Conservation (phyloP, 139 green algal species). For the Micractinium conductrix region DNA sequence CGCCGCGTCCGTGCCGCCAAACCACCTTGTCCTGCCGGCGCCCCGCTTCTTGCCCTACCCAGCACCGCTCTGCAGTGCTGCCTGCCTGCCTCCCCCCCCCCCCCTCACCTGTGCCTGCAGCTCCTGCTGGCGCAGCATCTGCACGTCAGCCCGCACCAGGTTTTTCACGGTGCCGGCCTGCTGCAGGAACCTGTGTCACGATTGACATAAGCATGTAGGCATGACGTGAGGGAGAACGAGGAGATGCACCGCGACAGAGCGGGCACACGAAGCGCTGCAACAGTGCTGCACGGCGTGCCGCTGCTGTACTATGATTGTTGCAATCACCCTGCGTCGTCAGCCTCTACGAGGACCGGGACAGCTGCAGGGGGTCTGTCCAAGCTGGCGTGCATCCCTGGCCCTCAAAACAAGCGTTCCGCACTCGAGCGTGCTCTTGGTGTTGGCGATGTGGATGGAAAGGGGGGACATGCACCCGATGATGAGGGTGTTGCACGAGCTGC, state of each 20-base stretch:
- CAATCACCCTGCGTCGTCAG: too few relatives aligned
- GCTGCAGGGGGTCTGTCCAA: too few relatives aligned
- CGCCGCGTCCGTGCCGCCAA: not conserved
- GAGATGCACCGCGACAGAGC: too few relatives aligned
- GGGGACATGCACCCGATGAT: slow-evolving; percentile 40
- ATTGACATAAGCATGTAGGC: too few relatives aligned
- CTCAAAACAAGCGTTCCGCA: too few relatives aligned
- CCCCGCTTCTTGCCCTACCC: not conserved
- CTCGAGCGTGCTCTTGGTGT: slow-evolving; percentile 31
- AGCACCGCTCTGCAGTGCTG: not conserved
- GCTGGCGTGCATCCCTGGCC: too few relatives aligned
- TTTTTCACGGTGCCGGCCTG: slow-evolving; percentile 21
- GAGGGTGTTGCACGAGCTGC: slow-evolving; percentile 49
- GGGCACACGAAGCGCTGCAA: too few relatives aligned
- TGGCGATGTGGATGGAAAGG: not conserved
- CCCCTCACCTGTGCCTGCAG: slow-evolving; percentile 13
- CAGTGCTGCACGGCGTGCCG: too few relatives aligned
- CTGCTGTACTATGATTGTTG: too few relatives aligned
- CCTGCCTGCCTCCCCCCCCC: not conserved
- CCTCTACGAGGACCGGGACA: too few relatives aligned
- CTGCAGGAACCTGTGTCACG: slow-evolving; percentile 33
- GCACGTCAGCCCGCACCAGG: slow-evolving; percentile 22
- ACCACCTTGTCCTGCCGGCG: not conserved
- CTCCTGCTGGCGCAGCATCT: slow-evolving; percentile 30
- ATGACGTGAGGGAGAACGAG: too few relatives aligned